Evolutionary conservation across 192 early-diverging fungal species (phyloP), one percentile per base, ranked within the genome.

Genomic region (Funneliformis mosseae): DNA sequence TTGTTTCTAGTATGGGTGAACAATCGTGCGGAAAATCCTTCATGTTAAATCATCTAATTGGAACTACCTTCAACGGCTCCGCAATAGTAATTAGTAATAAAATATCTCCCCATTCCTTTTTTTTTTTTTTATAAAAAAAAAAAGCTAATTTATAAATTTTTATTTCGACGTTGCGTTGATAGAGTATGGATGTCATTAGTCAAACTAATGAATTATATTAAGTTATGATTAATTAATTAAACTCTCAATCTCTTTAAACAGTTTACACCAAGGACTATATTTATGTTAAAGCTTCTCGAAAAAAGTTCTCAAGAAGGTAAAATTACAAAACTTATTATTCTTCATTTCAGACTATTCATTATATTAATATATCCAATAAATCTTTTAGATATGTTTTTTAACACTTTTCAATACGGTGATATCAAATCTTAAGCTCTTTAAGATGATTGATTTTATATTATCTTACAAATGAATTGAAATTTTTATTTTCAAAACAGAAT

Each of bases 21-120:
- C 80, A 81, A 74, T 78, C 74, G 0, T 76, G 72, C 21, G 80
- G 80, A 43, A 81, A 81, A 42, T 81, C 74, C 7, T 81, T 62
- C 18, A 39, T 80, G 28, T 21, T 81, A 28, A 81, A 81, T 42
- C 80, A 81, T 61, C 63, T 77, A 8, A 10, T 77, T 16, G 76
- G 76, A 18, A 64, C 76, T 21, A 77, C 60, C 6, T 77, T 74
- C 10, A 73, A 81, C 7, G 80, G 80, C 3, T 76, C 72, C 64
- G 80, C 80, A 7, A 72, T 76, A 73, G 80, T 81, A 33, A 63
- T 8, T 61, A 38, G 27, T 59, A n/a, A n/a, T n/a, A n/a, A n/a
- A 10, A 5, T 14, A 1, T 28, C 4, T 4, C n/a, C 21, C 1
- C 8, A 8, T 23, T 33, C 18, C 55, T 23, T 46, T 42, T 3